These are phyloP conservation scores for Metschnikowia similis DNA, from an alignment of 805 yeast species.

Conservation along the genomic window DNA sequence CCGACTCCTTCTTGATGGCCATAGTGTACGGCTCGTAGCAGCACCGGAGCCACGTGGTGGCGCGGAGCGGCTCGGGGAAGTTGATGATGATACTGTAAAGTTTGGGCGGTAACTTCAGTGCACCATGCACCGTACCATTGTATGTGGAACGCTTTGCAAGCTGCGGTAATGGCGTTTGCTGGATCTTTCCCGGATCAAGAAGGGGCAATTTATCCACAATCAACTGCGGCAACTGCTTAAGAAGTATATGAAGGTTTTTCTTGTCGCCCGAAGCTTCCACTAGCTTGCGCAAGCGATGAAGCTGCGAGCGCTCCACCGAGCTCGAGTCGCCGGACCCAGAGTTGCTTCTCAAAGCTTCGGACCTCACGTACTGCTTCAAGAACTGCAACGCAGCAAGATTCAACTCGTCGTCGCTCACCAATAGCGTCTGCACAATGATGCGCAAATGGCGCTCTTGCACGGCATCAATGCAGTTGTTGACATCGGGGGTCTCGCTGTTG, in stretches of 20 bases:
- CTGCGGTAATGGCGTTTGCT: slow-evolving; percentile 22
- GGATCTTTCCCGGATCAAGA: slow-evolving; percentile 27
- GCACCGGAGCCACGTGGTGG: slow-evolving; percentile 91
- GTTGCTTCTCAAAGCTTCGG: slow-evolving; percentile 45
- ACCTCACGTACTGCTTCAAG: slow-evolving; percentile 70
- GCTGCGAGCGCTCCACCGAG: slow-evolving; percentile 29
- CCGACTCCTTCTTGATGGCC: slow-evolving; percentile 20
- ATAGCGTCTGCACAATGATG: slow-evolving; percentile 52
- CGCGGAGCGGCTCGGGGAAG: slow-evolving; percentile 81
- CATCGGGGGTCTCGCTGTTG: slow-evolving; percentile 21
- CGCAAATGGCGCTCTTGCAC: slow-evolving; percentile 41
- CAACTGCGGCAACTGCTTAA: slow-evolving; percentile 59
- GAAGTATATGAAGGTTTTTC: slow-evolving; percentile 48
- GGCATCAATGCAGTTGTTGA: slow-evolving; percentile 39
- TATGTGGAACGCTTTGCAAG: slow-evolving; percentile 50
- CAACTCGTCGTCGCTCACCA: slow-evolving; percentile 69
- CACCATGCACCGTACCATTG: slow-evolving; percentile 52
- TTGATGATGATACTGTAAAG: slow-evolving; percentile 57
- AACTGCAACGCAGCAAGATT: slow-evolving; percentile 73
- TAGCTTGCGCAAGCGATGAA: slow-evolving; percentile 44
- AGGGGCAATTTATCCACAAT: slow-evolving; percentile 34
- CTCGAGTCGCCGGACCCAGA: slow-evolving; percentile 18
- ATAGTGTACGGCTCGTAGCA: slow-evolving; percentile 66
- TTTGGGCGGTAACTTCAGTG: slow-evolving; percentile 56
- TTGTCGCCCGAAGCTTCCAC: slow-evolving; percentile 46